Percentiles rank a stretch among this genome's conserved stretches.
phyloP scores from a whole-genome alignment of 2,329 filamentous ascomycete species.

The Zymoseptoria pseudotritici region DNA sequence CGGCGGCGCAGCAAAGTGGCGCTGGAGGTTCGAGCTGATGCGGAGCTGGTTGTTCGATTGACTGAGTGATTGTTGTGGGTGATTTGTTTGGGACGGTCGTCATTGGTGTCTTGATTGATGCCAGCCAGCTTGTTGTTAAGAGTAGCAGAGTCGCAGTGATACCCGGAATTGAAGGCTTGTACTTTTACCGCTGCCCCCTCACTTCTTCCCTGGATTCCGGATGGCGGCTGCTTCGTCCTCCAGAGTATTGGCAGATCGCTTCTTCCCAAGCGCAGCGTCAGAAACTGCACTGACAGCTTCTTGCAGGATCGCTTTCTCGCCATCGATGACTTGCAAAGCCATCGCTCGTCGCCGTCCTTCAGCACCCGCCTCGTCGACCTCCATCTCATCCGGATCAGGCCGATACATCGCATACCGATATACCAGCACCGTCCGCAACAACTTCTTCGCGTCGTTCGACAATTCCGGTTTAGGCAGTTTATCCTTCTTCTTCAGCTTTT shows the following conservation, averaged over 20 bases:
- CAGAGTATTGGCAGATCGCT: slow-evolving; percentile 16
- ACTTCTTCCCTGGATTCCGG: slow-evolving; percentile 15
- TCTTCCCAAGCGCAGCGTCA: slow-evolving; percentile 11
- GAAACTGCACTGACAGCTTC: slow-evolving; percentile 37
- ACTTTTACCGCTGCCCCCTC: slow-evolving; percentile 4
- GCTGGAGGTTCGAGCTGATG: slow-evolving; percentile 2
- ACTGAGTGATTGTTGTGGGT: slow-evolving; percentile 3
- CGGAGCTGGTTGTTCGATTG: slow-evolving; percentile 1
- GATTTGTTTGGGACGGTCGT: background rate
- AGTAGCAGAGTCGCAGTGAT: slow-evolving; percentile 21
- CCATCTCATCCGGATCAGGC: slow-evolving; percentile 35
- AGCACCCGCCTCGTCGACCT: slow-evolving; percentile 36
- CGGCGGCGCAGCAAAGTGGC: slow-evolving; percentile 11
- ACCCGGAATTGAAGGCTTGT: slow-evolving; percentile 16
- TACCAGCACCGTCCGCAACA: slow-evolving; percentile 35
- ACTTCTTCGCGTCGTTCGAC: slow-evolving; percentile 29
- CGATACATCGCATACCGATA: slow-evolving; percentile 42
- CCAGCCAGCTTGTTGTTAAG: slow-evolving; percentile 7
- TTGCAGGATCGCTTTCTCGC: slow-evolving; percentile 62
- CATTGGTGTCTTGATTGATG: slow-evolving; percentile 3
- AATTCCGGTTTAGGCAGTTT: slow-evolving; percentile 37
- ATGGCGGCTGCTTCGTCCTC: slow-evolving; percentile 17
- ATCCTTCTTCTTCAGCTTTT: slow-evolving; percentile 34
- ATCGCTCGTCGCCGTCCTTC: slow-evolving; percentile 35
- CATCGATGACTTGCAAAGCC: slow-evolving; percentile 61